These are phyloP conservation scores for Clonostachys byssicola DNA, from an alignment of 2,329 filamentous ascomycete genomes.

Conservation along the genomic window DNA sequence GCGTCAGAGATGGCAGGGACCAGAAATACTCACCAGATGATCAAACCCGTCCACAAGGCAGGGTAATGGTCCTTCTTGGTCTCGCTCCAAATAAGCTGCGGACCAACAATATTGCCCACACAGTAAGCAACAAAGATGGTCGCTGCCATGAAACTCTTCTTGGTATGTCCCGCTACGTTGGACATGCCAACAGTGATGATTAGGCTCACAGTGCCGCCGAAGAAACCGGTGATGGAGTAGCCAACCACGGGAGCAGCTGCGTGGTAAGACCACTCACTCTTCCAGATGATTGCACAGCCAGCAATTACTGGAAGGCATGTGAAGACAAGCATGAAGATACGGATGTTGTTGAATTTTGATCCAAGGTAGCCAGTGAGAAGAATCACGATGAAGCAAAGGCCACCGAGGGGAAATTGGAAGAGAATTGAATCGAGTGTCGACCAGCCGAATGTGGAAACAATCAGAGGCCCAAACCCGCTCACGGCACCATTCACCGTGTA, in stretches of 20 bases:
- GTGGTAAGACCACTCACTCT: constrained; percentile 57
- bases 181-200: constrained; percentile 46
- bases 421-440: constrained; percentile 61
- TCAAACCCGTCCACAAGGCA: constrained; percentile 40
- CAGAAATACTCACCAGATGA: constrained; percentile 29
- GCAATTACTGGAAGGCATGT: constrained; percentile 72
- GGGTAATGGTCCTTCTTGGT: constrained; percentile 36
- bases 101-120: constrained; percentile 36
- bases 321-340: constrained; percentile 58
- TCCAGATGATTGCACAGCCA: constrained; percentile 74
- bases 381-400: constrained; percentile 62
- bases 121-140: constrained; percentile 37
- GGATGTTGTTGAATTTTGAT: constrained; percentile 55
- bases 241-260: constrained; percentile 64
- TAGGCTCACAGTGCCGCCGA: constrained; percentile 64
- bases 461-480: constrained; percentile 66
- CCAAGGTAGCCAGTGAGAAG: constrained; percentile 62
- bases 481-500: constrained; percentile 69
- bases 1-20: constrained; percentile 21
- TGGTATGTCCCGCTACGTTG: constrained; percentile 38
- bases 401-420: constrained; percentile 72
- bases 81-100: constrained; percentile 32
- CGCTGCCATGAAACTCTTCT: constrained; percentile 33
- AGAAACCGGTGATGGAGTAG: constrained; percentile 70
- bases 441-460: constrained; percentile 69